A percentile compares a stretch with the other conserved stretches of the same genome.
Evolutionary conservation across 352 stramenopile species (phyloP).

Genomic region (Elongisporangium undulatum): DNA sequence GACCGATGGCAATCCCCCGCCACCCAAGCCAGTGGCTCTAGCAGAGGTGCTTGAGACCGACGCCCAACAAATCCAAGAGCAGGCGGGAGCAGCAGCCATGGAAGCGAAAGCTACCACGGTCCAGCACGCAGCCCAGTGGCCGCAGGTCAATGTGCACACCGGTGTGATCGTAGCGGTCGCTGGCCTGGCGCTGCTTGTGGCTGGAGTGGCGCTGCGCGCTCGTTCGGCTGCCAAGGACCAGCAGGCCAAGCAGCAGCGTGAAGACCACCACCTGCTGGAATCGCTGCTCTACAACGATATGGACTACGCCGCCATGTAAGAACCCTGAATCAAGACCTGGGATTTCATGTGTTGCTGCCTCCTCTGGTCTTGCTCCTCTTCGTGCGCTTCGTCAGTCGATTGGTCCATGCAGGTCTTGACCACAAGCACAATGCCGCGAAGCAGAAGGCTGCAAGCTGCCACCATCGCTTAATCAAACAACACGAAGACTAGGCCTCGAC

Average conservation of each 20-base stretch:
- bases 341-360: not conserved
- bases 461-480: not conserved
- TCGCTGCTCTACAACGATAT: constrained; percentile 64
- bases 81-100: not conserved
- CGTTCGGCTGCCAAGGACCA: not conserved
- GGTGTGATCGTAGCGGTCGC: not conserved
- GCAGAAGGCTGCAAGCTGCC: constrained; percentile 7
- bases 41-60: not conserved
- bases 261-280: constrained; percentile 42
- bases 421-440: too few relatives aligned
- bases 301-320: constrained; percentile 73
- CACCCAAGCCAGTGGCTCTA: not conserved
- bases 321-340: not conserved
- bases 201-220: not conserved
- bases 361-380: not conserved
- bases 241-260: not conserved
- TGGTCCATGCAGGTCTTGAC: too few relatives aligned
- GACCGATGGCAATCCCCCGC: too few relatives aligned
- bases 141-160: not conserved
- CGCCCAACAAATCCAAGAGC: not conserved
- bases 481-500: too few relatives aligned
- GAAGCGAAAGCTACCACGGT: not conserved
- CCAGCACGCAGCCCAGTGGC: not conserved
- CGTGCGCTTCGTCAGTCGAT: too few relatives aligned
- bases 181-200: not conserved